These are phyloP conservation scores for Fusarium neocosmosporiellum DNA, from an alignment of 2,329 filamentous ascomycete species.

Conservation along the genomic window DNA sequence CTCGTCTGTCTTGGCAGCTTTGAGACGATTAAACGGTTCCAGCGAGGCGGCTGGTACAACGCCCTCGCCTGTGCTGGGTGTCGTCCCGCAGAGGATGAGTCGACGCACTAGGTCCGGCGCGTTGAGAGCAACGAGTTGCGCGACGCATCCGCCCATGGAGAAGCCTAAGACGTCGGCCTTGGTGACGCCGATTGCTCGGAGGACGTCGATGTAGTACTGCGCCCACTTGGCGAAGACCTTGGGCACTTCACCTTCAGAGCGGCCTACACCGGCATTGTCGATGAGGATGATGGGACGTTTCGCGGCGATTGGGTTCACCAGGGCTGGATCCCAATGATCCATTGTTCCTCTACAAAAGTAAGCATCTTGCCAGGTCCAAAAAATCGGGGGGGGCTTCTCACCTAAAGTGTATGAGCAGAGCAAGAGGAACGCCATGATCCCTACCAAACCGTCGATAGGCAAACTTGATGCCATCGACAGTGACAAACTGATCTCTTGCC, in stretches of 20 bases:
- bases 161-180: conserved; percentile 61
- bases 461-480: conserved; percentile 46
- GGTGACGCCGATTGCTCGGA: conserved; percentile 50
- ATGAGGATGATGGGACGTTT: conserved; percentile 57
- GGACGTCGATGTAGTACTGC: conserved; percentile 49
- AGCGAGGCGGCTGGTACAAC: conserved; percentile 45
- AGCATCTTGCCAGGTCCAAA: neutral
- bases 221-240: conserved; percentile 47
- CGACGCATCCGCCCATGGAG: conserved; percentile 61
- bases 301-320: conserved; percentile 57
- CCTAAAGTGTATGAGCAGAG: conserved; percentile 49
- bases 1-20: conserved; percentile 45
- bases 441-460: conserved; percentile 48
- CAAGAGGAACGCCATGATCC: conserved; percentile 46
- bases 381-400: conserved; percentile 20
- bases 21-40: conserved; percentile 49
- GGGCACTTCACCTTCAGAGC: conserved; percentile 55
- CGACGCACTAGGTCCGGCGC: conserved; percentile 51
- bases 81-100: conserved; percentile 58
- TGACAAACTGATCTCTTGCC: conserved; percentile 44
- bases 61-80: conserved; percentile 52
- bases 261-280: conserved; percentile 61
- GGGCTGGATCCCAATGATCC: conserved; percentile 56
- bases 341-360: conserved; percentile 47
- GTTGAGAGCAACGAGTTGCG: conserved; percentile 58